Percentiles rank a stretch among this genome's conserved stretches.
These are phyloP conservation scores for Pythium monospermum DNA, from an alignment of 352 stramenopile genomes.

Conservation along the genomic window DNA sequence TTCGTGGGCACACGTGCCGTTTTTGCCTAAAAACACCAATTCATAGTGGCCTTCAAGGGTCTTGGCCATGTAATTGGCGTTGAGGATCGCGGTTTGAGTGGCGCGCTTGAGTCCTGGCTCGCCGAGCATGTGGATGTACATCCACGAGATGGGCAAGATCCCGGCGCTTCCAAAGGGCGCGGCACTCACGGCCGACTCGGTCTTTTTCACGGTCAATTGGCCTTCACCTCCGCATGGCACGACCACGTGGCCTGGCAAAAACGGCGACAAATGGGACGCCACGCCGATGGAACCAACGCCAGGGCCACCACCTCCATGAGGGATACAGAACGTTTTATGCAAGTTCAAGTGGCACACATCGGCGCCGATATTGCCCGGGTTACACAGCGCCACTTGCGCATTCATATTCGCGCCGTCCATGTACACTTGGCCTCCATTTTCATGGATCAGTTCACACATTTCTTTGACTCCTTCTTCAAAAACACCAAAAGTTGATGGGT, in stretches of 20 bases:
- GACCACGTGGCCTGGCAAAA: conserved; percentile 94
- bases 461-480: conserved; percentile 98
- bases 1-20: conserved; percentile 98
- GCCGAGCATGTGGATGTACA: conserved; percentile 99
- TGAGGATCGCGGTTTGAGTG: conserved; percentile 96
- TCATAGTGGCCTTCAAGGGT: conserved; percentile 92
- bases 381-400: conserved; percentile 97
- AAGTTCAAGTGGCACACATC: conserved; percentile 99
- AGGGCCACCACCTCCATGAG: conserved; percentile 97
- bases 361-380: conserved; percentile 94
- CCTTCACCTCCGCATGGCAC: conserved; percentile 79
- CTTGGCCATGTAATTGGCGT: conserved; percentile 99
- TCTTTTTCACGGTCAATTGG: conserved; percentile 67
- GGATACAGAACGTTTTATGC: conserved; percentile 99
- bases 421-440: conserved; percentile 98
- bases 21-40: conserved; percentile 94
- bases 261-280: conserved; percentile 92
- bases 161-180: conserved; percentile 96
- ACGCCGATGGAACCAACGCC: conserved; percentile 92
- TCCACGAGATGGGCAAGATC: conserved; percentile 99
- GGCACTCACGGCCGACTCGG: conserved; percentile 84
- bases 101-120: conserved; percentile 92
- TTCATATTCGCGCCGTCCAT: conserved; percentile 99
- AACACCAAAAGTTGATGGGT: conserved; percentile 98
- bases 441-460: conserved; percentile 94